phyloP scores from a whole-genome alignment of 2,329 filamentous ascomycete species.

The Aspergillus niger region DNA sequence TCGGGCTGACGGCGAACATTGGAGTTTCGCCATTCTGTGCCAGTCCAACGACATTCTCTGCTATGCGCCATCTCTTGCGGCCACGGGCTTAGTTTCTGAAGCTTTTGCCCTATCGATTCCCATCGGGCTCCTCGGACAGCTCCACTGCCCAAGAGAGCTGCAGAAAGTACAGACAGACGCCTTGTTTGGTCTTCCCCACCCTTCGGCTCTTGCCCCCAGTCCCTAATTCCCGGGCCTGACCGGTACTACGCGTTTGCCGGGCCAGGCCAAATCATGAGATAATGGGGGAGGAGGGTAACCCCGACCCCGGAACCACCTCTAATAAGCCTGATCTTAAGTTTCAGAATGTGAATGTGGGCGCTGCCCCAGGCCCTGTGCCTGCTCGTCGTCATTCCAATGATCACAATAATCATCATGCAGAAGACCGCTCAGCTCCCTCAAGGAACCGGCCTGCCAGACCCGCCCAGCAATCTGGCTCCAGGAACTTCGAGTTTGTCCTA shows the following conservation, averaged over 20 bases:
- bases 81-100: slow-evolving; percentile 11
- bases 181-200: slow-evolving; percentile 10
- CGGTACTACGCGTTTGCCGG: slow-evolving; percentile 14
- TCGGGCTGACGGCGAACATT: slow-evolving; percentile 26
- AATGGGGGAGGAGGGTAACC: slow-evolving; percentile 31
- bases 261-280: slow-evolving; percentile 27
- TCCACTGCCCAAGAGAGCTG: too few species aligned
- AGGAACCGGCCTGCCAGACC: slow-evolving; percentile 10
- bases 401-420: slow-evolving; percentile 16
- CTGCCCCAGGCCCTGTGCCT: slow-evolving; percentile 3
- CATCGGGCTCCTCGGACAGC: slow-evolving; percentile 2
- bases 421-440: slow-evolving; percentile 10
- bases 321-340: slow-evolving; percentile 11
- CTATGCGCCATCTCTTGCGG: slow-evolving; percentile 9
- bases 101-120: slow-evolving; percentile 13
- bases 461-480: slow-evolving; percentile 12
- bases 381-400: slow-evolving; percentile 11
- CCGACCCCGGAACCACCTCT: slow-evolving; percentile 13
- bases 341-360: slow-evolving; percentile 7
- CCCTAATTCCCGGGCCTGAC: slow-evolving; percentile 12
- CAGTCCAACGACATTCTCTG: slow-evolving; percentile 12
- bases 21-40: slow-evolving; percentile 16
- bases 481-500: slow-evolving; percentile 36
- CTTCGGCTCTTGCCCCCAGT: slow-evolving; percentile 1
- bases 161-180: too few species aligned